Percentiles rank a stretch among this genome's conserved stretches.
These are phyloP conservation scores for Leishmania braziliensis DNA, from an alignment of 208 protist genomes.

Conservation along the genomic window DNA sequence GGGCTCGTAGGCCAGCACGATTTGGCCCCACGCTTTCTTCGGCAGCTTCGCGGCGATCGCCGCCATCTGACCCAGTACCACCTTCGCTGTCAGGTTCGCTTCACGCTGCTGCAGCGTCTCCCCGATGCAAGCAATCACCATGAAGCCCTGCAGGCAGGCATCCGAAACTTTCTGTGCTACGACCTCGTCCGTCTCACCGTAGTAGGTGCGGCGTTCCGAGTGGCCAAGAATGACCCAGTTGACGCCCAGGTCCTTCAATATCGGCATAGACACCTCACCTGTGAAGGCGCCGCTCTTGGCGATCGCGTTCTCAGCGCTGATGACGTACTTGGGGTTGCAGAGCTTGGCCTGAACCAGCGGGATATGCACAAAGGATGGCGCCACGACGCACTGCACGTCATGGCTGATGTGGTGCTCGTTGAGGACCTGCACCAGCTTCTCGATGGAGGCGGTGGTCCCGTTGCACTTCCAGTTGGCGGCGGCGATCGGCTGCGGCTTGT, in stretches of 20 bases:
- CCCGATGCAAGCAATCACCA: slow-evolving; percentile 97
- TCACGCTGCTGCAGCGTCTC: slow-evolving; percentile 96
- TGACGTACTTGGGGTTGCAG: slow-evolving; percentile 65
- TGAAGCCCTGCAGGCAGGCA: slow-evolving; percentile 87
- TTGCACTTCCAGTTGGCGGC: slow-evolving; percentile 97
- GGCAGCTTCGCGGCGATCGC: slow-evolving; percentile 79
- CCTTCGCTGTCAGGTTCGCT: slow-evolving; percentile 87
- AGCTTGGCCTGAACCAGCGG: slow-evolving; percentile 68
- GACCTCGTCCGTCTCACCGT: slow-evolving; percentile 92
- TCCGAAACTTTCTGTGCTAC: slow-evolving; percentile 93
- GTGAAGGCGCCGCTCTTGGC: slow-evolving; percentile 90
- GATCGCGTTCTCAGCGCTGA: slow-evolving; percentile 91
- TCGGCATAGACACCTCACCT: slow-evolving; percentile 86
- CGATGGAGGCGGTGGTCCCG: slow-evolving; percentile 75
- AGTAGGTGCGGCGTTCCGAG: slow-evolving; percentile 96
- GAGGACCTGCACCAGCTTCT: slow-evolving; percentile 73
- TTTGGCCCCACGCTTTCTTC: slow-evolving; percentile 85
- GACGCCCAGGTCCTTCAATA: slow-evolving; percentile 94
- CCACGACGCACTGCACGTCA: slow-evolving; percentile 91
- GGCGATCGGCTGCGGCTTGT: slow-evolving; percentile 90
- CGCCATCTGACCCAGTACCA: slow-evolving; percentile 90
- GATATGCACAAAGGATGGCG: slow-evolving; percentile 84
- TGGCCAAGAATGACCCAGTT: slow-evolving; percentile 97
- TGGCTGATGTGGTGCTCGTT: slow-evolving; percentile 66
- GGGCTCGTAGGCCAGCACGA: slow-evolving; percentile 99